These are phyloP conservation scores for Ogataea chonburiensis DNA, from an alignment of 805 yeast species.

Conservation along the genomic window DNA sequence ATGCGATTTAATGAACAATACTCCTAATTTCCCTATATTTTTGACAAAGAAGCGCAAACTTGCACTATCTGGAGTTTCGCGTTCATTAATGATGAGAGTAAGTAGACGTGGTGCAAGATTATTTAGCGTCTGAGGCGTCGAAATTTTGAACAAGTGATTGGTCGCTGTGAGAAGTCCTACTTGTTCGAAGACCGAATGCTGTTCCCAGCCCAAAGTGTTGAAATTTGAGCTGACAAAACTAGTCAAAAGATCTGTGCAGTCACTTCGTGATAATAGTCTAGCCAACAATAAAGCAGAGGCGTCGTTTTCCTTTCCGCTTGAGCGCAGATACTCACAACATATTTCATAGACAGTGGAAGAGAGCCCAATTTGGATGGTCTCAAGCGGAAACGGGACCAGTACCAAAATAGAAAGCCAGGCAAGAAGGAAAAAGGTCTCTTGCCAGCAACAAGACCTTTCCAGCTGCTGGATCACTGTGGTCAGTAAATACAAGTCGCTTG, in stretches of 20 bases:
- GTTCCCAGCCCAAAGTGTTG: constrained; percentile 22
- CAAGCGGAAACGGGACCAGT: constrained; percentile 71
- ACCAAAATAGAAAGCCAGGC: constrained; percentile 73
- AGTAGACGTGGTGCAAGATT: constrained; percentile 15
- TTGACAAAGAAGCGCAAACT: constrained; percentile 29
- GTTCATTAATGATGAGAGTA: constrained; percentile 19
- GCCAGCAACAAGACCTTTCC: constrained; percentile 38
- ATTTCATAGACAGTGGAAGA: constrained; percentile 37
- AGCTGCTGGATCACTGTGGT: constrained; percentile 35
- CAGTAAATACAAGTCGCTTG: constrained; percentile 56
- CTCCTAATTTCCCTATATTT: constrained; percentile 41
- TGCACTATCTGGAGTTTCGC: constrained; percentile 12
- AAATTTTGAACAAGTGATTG: constrained; percentile 27
- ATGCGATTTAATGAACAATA: constrained; percentile 21
- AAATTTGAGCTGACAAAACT: constrained; percentile 26
- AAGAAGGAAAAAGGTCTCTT: constrained; percentile 47
- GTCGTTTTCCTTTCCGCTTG: constrained; percentile 58
- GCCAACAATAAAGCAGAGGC: constrained; percentile 53
- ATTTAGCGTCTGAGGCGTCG: constrained; percentile 5
- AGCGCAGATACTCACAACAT: constrained; percentile 35
- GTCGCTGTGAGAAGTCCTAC: constrained; percentile 23
- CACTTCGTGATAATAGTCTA: constrained; percentile 51
- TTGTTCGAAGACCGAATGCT: constrained; percentile 13
- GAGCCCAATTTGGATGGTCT: constrained; percentile 34
- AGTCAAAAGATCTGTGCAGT: constrained; percentile 31